Base-by-base conservation (phyloP, 305 asterid genomes). In the Coffea humblotiana region DNA sequence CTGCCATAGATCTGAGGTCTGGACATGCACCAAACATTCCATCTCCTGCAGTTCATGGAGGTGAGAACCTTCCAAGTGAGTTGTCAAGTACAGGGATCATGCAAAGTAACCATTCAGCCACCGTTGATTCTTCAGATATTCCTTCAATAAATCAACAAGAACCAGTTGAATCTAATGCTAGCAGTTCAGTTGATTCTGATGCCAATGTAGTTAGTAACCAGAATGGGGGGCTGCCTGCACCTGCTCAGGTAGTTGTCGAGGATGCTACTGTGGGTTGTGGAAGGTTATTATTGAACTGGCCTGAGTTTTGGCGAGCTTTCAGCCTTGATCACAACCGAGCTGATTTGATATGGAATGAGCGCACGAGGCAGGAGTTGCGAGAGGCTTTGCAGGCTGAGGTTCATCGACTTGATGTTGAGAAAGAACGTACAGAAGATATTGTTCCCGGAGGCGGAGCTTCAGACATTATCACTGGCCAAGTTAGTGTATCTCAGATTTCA, bases 331-430 rank as follows among this genome's bases (percentile, higher is more conserved):
- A 94, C 82, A 96, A 92, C 83, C 98, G 99, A 51, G 98, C 99
- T 40, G 99, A 96, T 88, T 89, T 96, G 91, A 91, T 96, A 78
- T 96, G 98, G 98, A 96, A 96, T 83, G 99, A 96, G 94, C 97
- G 98, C 56, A 96, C 94, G 45, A 89, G 99, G 86, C 99, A 96
- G 91, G 99, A 96, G 89, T 84, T 94, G 78, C 84, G 92, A 88
- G 99, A 91, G 85, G 90, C 97, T 78, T 91, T 96, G 91, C 97
- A 91, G 89, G 97, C 98, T 79, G 99, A 96, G 91, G 98, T 96
- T 90, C 97, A 92, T 88, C 94, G 89, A 77, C 92, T 96, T 73
- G 99, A 96, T 84, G 90, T 93, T 79, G 99, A 96, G 91, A 96
- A 96, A 90, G 98, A 88, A 83, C 94, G 98, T 58, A 92, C 97